These are phyloP conservation scores for Candida morakotiae DNA, from an alignment of 805 yeast genomes.

Conservation along the genomic window DNA sequence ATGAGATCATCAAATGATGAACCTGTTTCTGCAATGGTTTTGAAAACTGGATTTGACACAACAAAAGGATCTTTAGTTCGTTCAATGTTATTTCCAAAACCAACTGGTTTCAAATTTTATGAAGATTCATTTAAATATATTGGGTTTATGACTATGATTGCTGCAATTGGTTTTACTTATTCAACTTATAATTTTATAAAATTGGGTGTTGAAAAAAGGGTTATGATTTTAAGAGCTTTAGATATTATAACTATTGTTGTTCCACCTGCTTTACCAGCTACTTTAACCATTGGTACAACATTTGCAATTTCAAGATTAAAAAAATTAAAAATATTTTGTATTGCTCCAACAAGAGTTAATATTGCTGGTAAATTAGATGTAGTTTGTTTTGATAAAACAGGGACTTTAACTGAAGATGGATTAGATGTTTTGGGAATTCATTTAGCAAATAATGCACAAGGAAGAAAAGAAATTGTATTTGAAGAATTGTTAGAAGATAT, in stretches of 20 bases:
- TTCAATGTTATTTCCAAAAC: conserved; percentile 96
- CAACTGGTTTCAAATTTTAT: conserved; percentile 88
- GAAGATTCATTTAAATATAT: conserved; percentile 93
- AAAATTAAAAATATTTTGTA: conserved; percentile 67
- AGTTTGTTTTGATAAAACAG: conserved; percentile 94
- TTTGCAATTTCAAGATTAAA: conserved; percentile 81
- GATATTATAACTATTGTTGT: conserved; percentile 95
- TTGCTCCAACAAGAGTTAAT: conserved; percentile 90
- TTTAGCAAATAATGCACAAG: conserved; percentile 35
- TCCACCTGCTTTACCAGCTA: conserved; percentile 98
- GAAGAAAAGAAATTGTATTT: conserved; percentile 37
- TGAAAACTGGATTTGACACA: conserved; percentile 89
- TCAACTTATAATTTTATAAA: conserved; percentile 80
- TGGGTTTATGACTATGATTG: conserved; percentile 88
- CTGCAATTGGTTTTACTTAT: conserved; percentile 75
- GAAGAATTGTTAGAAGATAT: conserved; percentile 20
- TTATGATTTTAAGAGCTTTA: conserved; percentile 82
- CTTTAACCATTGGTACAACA: conserved; percentile 92
- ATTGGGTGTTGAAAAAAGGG: conserved; percentile 62
- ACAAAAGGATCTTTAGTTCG: conserved; percentile 92
- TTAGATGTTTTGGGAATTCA: conserved; percentile 72
- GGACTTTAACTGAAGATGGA: conserved; percentile 96
- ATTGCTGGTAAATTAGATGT: conserved; percentile 94
- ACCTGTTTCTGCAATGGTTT: conserved; percentile 83
- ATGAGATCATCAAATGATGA: conserved; percentile 69